Conservation (phyloP, 495 filamentous ascomycete genomes). For the Penicillium pancosmium region DNA sequence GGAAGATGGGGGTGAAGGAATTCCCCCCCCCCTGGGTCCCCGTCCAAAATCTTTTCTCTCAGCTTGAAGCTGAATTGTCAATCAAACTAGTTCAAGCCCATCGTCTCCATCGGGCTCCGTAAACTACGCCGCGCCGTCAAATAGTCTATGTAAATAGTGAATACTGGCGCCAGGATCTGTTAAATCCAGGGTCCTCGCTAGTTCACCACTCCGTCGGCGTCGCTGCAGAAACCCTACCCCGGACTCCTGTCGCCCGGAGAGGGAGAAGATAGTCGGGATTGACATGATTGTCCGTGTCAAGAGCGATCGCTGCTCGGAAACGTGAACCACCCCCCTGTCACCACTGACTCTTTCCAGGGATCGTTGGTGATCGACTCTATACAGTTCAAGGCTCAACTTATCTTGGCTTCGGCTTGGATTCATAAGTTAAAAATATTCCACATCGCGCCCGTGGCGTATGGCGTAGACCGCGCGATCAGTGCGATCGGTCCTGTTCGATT, state of each 20-base stretch:
- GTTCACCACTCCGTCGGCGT: constrained; percentile 4
- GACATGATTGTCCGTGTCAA: constrained; percentile 26
- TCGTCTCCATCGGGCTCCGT: neutral
- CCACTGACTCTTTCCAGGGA: constrained; percentile 15
- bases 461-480: neutral
- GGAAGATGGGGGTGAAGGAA: constrained; percentile 3
- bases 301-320: constrained; percentile 33
- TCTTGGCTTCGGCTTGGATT: neutral
- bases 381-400: constrained; percentile 1
- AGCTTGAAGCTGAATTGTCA: neutral
- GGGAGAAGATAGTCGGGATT: constrained; percentile 30
- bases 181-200: constrained; percentile 2
- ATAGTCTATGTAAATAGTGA: neutral
- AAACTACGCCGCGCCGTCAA: neutral
- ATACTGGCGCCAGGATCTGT: neutral
- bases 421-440: too few relatives aligned
- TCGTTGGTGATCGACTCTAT: constrained; percentile 19
- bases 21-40: neutral
- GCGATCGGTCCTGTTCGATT: neutral
- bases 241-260: constrained; percentile 13
- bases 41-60: neutral
- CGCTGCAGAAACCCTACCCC: constrained; percentile 22
- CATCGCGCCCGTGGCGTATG: neutral
- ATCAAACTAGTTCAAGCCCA: neutral
- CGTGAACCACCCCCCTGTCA: constrained; percentile 22